Evolutionary conservation across 768 basidiomycete genomes (phyloP).

Genomic region (Boletus rufocinnamomeus): DNA sequence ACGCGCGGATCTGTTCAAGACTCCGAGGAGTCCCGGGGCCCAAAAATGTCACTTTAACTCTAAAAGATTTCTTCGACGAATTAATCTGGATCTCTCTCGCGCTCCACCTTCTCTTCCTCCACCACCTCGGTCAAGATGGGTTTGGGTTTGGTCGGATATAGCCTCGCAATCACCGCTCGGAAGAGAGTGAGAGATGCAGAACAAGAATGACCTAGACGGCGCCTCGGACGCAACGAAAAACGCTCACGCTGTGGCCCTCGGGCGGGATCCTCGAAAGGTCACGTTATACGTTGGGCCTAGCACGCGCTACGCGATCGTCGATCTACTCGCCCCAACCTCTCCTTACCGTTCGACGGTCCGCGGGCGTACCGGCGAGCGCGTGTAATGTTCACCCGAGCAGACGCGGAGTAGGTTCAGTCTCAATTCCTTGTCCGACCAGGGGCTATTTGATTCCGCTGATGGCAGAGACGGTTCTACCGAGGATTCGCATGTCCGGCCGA

Average conservation of each 20-base stretch:
- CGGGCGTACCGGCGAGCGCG: neutral
- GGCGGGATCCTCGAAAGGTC: neutral
- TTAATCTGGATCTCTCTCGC: neutral
- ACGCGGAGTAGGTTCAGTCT: neutral
- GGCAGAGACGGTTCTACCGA: neutral
- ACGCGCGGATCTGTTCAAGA: constrained; percentile 4
- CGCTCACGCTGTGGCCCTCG: neutral
- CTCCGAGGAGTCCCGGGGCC: neutral
- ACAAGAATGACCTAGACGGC: neutral
- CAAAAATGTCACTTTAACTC: neutral
- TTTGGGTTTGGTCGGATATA: neutral
- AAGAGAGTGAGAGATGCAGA: neutral
- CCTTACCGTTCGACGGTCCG: neutral
- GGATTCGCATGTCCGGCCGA: neutral
- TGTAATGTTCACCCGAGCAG: neutral
- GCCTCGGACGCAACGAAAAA: neutral
- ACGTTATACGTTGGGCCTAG: too few species aligned
- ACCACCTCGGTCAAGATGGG: neutral
- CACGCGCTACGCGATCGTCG: too few species aligned
- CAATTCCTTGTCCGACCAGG: too few species aligned
- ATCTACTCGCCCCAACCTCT: neutral
- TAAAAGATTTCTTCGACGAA: neutral
- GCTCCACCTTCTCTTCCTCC: neutral
- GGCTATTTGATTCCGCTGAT: neutral
- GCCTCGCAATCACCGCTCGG: neutral